These are phyloP conservation scores for Hymenoscyphus linearis DNA, from an alignment of 2,329 filamentous ascomycete genomes.

Conservation along the genomic window DNA sequence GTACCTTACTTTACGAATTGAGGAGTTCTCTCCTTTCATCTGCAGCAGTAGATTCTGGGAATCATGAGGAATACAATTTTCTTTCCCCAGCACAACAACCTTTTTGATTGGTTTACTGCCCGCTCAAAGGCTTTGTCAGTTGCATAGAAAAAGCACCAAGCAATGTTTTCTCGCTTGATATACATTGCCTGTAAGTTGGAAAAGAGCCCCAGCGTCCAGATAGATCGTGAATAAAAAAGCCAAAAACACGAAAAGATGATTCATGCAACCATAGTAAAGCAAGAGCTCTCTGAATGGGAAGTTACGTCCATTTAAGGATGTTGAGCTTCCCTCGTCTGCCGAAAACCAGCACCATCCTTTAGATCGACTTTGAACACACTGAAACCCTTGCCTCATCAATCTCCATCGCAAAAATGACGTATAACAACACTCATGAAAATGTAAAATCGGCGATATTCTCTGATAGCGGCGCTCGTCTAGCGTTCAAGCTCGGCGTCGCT, in stretches of 20 bases:
- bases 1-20: too few relatives aligned
- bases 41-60: too few relatives aligned
- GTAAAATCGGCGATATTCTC: not conserved
- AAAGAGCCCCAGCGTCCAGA: not conserved
- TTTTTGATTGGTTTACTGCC: too few relatives aligned
- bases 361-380: not conserved
- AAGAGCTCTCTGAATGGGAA: not conserved
- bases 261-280: not conserved
- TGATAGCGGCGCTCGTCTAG: not conserved
- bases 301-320: not conserved
- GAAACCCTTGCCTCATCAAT: not conserved
- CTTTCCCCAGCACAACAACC: too few relatives aligned
- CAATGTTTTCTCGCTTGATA: too few relatives aligned
- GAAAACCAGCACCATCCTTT: not conserved
- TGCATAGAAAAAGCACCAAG: too few relatives aligned
- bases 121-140: too few relatives aligned
- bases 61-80: too few relatives aligned
- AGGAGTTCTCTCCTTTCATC: too few relatives aligned
- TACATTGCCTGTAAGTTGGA: too few relatives aligned
- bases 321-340: not conserved
- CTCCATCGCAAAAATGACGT: not conserved
- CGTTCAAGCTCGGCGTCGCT: constrained; percentile 5
- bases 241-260: not conserved
- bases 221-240: not conserved
- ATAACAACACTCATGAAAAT: not conserved